Conservation (phyloP, 164 flowering plant genomes). For the Macadamia tetraphylla region DNA sequence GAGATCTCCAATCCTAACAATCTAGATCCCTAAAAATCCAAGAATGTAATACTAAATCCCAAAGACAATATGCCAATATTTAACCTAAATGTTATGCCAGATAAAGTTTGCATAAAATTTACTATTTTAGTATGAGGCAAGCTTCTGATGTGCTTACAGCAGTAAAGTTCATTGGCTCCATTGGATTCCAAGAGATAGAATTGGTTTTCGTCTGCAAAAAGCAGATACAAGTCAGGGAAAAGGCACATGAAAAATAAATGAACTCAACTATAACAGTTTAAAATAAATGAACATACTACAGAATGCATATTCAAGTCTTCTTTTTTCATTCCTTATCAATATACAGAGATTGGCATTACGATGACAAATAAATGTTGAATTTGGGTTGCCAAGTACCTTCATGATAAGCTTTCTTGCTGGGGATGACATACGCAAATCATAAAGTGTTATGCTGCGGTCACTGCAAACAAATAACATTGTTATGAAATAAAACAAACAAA, state of each 20-base stretch:
- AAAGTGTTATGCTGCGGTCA: slow-evolving; percentile 80
- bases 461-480: slow-evolving; percentile 27
- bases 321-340: too few relatives aligned
- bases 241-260: not conserved
- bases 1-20: too few relatives aligned
- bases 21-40: too few relatives aligned
- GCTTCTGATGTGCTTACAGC: slow-evolving; percentile 49
- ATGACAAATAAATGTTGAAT: not conserved
- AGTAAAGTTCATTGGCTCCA: slow-evolving; percentile 98
- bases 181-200: slow-evolving; percentile 93
- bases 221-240: slow-evolving; percentile 1
- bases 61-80: too few relatives aligned
- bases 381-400: slow-evolving; percentile 45
- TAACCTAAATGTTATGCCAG: too few relatives aligned
- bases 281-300: too few relatives aligned
- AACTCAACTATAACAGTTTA: too few relatives aligned
- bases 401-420: slow-evolving; percentile 72
- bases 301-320: too few relatives aligned
- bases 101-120: too few relatives aligned
- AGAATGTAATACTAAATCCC: too few relatives aligned
- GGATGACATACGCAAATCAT: slow-evolving; percentile 77
- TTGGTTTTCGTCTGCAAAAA: slow-evolving; percentile 78
- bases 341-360: too few relatives aligned
- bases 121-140: not conserved
- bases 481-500: slow-evolving; percentile 5